Percentiles rank a stretch among this genome's conserved stretches.
phyloP scores from a whole-genome alignment of 768 basidiomycete genomes.

The Mycena metata region DNA sequence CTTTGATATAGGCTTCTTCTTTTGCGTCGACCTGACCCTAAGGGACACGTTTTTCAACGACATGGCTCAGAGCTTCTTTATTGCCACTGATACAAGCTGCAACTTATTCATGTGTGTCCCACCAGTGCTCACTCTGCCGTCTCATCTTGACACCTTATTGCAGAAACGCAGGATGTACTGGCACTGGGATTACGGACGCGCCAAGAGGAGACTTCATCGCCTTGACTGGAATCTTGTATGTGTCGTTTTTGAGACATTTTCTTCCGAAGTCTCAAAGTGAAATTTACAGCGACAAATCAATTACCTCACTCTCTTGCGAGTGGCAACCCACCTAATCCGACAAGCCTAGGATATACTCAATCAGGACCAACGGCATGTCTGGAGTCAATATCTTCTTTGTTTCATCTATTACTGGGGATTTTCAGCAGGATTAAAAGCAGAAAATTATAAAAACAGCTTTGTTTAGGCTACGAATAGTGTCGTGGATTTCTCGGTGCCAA shows the following conservation, averaged over 20 bases:
- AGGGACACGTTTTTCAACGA: slow-evolving; percentile 26
- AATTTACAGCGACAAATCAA: slow-evolving; percentile 11
- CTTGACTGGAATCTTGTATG: slow-evolving; percentile 31
- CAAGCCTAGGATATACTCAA: too few relatives aligned
- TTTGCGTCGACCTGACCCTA: slow-evolving; percentile 27
- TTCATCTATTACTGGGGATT: too few relatives aligned
- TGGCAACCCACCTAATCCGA: too few relatives aligned
- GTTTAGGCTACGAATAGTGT: too few relatives aligned
- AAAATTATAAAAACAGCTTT: too few relatives aligned
- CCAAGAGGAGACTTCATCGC: slow-evolving; percentile 25
- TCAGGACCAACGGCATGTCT: too few relatives aligned
- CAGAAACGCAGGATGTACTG: slow-evolving; percentile 28
- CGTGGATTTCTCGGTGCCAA: too few relatives aligned
- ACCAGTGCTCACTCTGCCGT: slow-evolving; percentile 1
- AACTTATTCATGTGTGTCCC: slow-evolving; percentile 22
- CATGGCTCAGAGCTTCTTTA: slow-evolving; percentile 24
- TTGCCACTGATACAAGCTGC: slow-evolving; percentile 25
- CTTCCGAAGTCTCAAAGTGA: slow-evolving; percentile 8
- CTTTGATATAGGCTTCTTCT: slow-evolving; percentile 22
- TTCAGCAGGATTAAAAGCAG: too few relatives aligned
- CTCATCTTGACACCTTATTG: slow-evolving; percentile 20
- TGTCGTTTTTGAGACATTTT: slow-evolving; percentile 7
- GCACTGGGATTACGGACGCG: slow-evolving; percentile 19
- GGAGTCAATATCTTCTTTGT: too few relatives aligned
- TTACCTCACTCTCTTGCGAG: slow-evolving; percentile 25